Evolutionary conservation across 495 filamentous ascomycete species (phyloP).

Genomic region (Neurospora hispaniola): DNA sequence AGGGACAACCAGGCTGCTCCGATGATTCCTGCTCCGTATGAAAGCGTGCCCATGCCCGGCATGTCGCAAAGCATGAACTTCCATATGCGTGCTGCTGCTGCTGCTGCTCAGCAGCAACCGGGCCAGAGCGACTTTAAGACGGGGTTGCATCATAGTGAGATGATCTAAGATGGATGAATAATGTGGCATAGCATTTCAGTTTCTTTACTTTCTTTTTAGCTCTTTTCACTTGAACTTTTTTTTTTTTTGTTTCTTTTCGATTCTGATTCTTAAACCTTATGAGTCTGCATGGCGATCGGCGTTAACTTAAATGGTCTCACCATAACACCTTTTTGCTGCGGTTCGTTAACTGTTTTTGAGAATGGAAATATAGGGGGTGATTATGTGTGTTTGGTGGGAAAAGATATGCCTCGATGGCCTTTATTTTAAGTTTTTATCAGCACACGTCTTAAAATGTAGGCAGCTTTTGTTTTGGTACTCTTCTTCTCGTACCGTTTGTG

Average conservation of each 20-base stretch:
- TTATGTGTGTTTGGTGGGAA: background rate
- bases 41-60: conserved; percentile 39
- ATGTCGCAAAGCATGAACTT: conserved; percentile 4
- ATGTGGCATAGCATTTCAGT: background rate
- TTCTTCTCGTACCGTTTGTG: background rate
- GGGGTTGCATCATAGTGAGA: conserved; percentile 34
- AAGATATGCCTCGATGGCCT: background rate
- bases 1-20: conserved; percentile 27
- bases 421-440: background rate
- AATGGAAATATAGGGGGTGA: conserved; percentile 9
- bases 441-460: background rate
- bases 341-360: conserved; percentile 15
- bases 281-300: conserved; percentile 14
- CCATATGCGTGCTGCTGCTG: conserved; percentile 10
- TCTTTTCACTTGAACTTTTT: conserved; percentile 8
- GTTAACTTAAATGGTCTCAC: conserved; percentile 7
- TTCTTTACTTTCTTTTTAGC: background rate
- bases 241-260: conserved; percentile 10
- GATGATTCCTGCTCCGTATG: conserved; percentile 39
- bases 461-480: background rate
- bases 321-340: conserved; percentile 18
- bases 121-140: conserved; percentile 30
- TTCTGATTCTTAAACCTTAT: background rate
- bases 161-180: conserved; percentile 27
- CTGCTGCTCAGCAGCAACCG: conserved; percentile 12